Conservation (phyloP, 1,139 yeast genomes). For the Suhomyces chickasaworum region DNA sequence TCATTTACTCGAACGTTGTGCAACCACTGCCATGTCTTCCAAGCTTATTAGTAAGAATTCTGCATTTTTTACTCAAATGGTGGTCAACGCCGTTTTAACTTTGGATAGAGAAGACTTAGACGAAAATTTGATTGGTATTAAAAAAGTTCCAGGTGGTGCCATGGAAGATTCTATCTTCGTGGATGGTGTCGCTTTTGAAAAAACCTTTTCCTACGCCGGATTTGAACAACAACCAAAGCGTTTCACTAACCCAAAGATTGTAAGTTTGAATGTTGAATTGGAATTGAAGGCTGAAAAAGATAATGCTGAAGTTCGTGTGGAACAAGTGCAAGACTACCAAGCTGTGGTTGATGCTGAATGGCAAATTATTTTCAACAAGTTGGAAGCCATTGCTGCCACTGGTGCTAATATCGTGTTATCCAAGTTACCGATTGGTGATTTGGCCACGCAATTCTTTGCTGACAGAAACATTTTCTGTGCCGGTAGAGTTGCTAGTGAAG, state of each 20-base stretch:
- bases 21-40: conserved; percentile 96
- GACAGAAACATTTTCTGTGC: conserved; percentile 97
- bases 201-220: conserved; percentile 96
- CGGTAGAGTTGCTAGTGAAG: conserved; percentile 87
- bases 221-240: conserved; percentile 97
- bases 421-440: conserved; percentile 94
- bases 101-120: conserved; percentile 84
- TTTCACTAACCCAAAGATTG: conserved; percentile 76
- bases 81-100: conserved; percentile 89
- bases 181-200: conserved; percentile 95
- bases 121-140: conserved; percentile 89
- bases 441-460: conserved; percentile 97
- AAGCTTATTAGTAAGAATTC: conserved; percentile 87
- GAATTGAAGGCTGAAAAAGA: conserved; percentile 98
- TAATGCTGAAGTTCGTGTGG: conserved; percentile 98
- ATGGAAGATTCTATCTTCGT: conserved; percentile 90
- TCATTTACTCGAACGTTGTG: conserved; percentile 84
- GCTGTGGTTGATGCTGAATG: conserved; percentile 98
- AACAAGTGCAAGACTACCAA: conserved; percentile 91
- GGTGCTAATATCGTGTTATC: conserved; percentile 95
- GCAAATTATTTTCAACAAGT: conserved; percentile 86
- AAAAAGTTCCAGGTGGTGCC: conserved; percentile 94
- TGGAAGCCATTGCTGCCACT: conserved; percentile 75
- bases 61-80: conserved; percentile 90
- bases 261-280: conserved; percentile 86